Evolutionary conservation across 2,329 filamentous ascomycete genomes (phyloP).

Genomic region (Aspergillus vadensis): DNA sequence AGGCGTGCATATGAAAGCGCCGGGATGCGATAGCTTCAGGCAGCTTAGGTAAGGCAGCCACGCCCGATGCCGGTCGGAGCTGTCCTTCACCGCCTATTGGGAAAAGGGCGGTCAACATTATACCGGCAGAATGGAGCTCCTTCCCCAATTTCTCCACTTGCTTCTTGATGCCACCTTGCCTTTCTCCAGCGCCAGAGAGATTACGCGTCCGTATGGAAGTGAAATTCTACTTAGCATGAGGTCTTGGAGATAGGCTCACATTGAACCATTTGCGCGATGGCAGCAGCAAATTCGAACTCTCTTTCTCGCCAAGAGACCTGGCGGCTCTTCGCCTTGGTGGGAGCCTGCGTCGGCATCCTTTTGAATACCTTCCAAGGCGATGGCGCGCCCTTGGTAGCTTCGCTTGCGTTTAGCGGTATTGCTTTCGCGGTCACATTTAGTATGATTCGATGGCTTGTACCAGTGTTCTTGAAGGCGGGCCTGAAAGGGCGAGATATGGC

Average conservation of each 20-base stretch:
- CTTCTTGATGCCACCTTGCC: slow-evolving; percentile 34
- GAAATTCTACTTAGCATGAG: not conserved
- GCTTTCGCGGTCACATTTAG: slow-evolving; percentile 81
- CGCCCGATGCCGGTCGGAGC: not conserved
- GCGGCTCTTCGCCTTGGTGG: slow-evolving; percentile 64
- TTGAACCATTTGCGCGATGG: slow-evolving; percentile 32
- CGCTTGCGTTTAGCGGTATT: slow-evolving; percentile 79
- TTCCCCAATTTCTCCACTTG: slow-evolving; percentile 14
- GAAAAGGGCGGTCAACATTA: slow-evolving; percentile 28
- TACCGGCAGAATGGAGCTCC: slow-evolving; percentile 26
- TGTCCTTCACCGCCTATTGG: slow-evolving; percentile 17
- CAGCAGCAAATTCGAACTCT: slow-evolving; percentile 25
- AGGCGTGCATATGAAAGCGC: slow-evolving; percentile 19
- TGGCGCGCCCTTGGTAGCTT: slow-evolving; percentile 86
- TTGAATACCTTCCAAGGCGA: slow-evolving; percentile 78
- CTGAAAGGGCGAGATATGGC: slow-evolving; percentile 88
- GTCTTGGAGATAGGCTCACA: slow-evolving; percentile 10
- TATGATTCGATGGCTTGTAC: slow-evolving; percentile 90
- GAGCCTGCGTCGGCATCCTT: slow-evolving; percentile 72
- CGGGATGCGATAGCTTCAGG: not conserved
- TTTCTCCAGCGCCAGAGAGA: not conserved
- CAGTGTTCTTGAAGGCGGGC: slow-evolving; percentile 83
- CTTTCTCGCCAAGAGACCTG: slow-evolving; percentile 58
- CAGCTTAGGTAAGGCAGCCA: not conserved
- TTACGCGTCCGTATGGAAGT: not conserved